phyloP scores from a whole-genome alignment of 2,329 filamentous ascomycete species.

The Hypoxylon sp. region DNA sequence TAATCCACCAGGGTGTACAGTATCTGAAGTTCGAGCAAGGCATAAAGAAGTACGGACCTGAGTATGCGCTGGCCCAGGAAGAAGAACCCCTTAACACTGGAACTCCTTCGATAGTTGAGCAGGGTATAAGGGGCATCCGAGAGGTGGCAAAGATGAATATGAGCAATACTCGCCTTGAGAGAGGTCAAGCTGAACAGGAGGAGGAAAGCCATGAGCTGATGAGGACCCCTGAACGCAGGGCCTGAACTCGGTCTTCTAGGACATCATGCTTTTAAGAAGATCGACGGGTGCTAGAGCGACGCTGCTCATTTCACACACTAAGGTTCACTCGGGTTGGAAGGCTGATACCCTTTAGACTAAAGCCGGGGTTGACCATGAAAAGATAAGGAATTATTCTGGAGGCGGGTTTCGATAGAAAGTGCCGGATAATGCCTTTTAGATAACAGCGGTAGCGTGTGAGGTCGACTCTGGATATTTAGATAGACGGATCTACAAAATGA shows the following conservation, averaged over 20 bases:
- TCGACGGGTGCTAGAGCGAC: not conserved
- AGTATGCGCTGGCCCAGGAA: constrained; percentile 23
- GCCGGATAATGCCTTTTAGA: not conserved
- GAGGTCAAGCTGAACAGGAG: constrained; percentile 3
- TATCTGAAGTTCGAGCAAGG: constrained; percentile 31
- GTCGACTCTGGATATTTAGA: constrained; percentile 1
- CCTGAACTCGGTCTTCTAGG: not conserved
- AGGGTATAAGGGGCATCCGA: constrained; percentile 20
- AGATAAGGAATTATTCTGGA: not conserved
- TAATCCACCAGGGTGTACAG: constrained; percentile 22
- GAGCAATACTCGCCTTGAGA: constrained; percentile 18
- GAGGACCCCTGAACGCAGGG: constrained; percentile 8
- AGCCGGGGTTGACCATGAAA: not conserved
- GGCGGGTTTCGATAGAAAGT: not conserved
- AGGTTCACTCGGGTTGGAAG: not conserved
- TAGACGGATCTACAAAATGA: not conserved
- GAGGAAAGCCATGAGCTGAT: constrained; percentile 37
- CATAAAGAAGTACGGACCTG: constrained; percentile 31
- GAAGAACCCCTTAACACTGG: constrained; percentile 1
- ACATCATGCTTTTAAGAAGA: not conserved
- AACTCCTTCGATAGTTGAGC: constrained; percentile 20
- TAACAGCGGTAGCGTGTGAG: not conserved
- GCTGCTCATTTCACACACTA: not conserved
- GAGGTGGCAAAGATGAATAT: constrained; percentile 9
- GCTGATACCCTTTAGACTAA: not conserved